A percentile compares a stretch with the other conserved stretches of the same genome.
Evolutionary conservation across 331 rosid species (phyloP).

Genomic region (Malus hybrid): DNA sequence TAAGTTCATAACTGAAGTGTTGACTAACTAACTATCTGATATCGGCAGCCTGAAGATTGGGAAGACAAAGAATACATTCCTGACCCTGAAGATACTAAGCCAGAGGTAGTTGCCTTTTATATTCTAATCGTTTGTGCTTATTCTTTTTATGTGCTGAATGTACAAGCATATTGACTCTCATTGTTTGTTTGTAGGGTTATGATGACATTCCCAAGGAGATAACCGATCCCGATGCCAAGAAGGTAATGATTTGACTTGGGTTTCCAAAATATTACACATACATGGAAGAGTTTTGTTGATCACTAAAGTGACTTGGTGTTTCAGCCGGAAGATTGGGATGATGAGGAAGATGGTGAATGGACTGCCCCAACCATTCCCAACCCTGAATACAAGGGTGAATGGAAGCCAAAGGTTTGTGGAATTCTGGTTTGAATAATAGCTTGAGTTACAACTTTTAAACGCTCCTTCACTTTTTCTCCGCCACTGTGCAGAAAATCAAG

Average conservation of each 20-base stretch:
- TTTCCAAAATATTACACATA: not conserved
- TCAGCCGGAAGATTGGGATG: slow-evolving; percentile 99
- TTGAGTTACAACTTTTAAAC: not conserved
- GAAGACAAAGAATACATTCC: slow-evolving; percentile 92
- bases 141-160: not conserved
- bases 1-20: not conserved
- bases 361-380: slow-evolving; percentile 91
- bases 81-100: slow-evolving; percentile 94
- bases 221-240: slow-evolving; percentile 84
- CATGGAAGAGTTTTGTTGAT: slow-evolving; percentile 4
- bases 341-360: slow-evolving; percentile 99
- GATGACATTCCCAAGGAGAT: slow-evolving; percentile 89
- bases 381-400: slow-evolving; percentile 97
- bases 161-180: slow-evolving; percentile 8
- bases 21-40: not conserved
- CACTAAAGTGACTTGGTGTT: slow-evolving; percentile 15
- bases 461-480: slow-evolving; percentile 7
- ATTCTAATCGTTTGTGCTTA: not conserved
- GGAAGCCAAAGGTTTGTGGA: slow-evolving; percentile 83
- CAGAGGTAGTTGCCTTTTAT: slow-evolving; percentile 52
- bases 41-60: slow-evolving; percentile 94
- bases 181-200: slow-evolving; percentile 53
- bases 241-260: slow-evolving; percentile 34
- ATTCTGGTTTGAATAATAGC: not conserved
- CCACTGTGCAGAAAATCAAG: slow-evolving; percentile 70